A percentile compares a stretch with the other conserved stretches of the same genome.
Conservation (phyloP, 2,329 filamentous ascomycete species). For the Paracorniculantispora psalliotae region DNA sequence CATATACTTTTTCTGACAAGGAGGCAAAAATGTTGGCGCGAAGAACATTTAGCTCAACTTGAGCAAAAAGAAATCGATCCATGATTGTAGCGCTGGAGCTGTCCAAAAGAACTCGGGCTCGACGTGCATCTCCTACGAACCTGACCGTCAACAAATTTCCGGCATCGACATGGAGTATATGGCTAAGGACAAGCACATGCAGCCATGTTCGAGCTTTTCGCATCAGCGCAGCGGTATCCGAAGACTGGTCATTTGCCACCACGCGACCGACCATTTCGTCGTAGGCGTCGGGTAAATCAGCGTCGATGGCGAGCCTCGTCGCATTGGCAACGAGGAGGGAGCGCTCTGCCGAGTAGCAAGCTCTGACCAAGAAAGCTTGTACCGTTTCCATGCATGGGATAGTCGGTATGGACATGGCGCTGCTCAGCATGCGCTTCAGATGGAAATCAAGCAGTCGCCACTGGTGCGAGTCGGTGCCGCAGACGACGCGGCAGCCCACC, state of each 20-base stretch:
- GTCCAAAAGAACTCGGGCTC: conserved; percentile 40
- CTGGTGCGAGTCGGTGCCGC: conserved; percentile 32
- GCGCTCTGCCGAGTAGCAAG: conserved; percentile 48
- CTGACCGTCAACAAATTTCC: conserved; percentile 21
- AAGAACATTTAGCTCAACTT: conserved; percentile 38
- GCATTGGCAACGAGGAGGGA: conserved; percentile 46
- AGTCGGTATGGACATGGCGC: conserved; percentile 23
- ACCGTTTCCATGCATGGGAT: conserved; percentile 41
- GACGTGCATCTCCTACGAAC: conserved; percentile 38
- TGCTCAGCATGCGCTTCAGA: conserved; percentile 39
- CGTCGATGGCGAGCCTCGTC: conserved; percentile 44
- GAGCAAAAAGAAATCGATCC: conserved; percentile 47
- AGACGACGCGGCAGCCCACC: conserved; percentile 43
- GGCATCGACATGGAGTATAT: conserved; percentile 42
- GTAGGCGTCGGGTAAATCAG: conserved; percentile 40
- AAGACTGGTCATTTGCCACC: not conserved
- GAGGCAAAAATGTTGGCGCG: conserved; percentile 33
- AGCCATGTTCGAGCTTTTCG: conserved; percentile 45
- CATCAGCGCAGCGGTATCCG: conserved; percentile 27
- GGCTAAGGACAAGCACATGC: conserved; percentile 46
- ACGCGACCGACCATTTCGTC: conserved; percentile 29
- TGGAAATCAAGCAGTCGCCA: conserved; percentile 41
- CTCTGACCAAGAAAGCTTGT: conserved; percentile 46
- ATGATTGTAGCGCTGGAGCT: conserved; percentile 39
- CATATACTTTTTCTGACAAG: conserved; percentile 21